Base-by-base conservation (phyloP, 805 yeast species). In the Kodamaea sagamina region DNA sequence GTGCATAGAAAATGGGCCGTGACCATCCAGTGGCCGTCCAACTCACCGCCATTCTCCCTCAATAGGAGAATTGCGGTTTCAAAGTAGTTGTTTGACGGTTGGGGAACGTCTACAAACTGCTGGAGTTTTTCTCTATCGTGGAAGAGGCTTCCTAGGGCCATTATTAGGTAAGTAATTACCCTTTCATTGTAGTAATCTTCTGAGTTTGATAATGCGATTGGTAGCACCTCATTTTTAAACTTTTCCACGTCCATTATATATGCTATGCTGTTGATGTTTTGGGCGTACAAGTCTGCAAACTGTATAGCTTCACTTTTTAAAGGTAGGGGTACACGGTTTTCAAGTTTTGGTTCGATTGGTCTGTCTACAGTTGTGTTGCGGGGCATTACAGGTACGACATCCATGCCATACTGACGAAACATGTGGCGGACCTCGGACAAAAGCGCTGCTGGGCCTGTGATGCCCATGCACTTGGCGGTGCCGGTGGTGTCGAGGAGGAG, bases 21-120 rank as follows among this genome's bases (percentile, higher is more conserved):
- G 13, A 43, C 37, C 24, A 35, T 27, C 47, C 47, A 39, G 34
- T 26, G 31, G 9, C 45, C 37, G 13, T 19, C 36, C 34, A 42
- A 36, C 24, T 35, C 32, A 8, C 40, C 25, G 9, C 41, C 41
- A 11, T 15, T 15, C 21, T 42, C 41, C 6, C 45, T 29, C 5
- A 42, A 31, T 2, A 32, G 15, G 11, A 42, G 16, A 3, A 36
- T 15, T 5, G 45, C 36, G 7, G 45, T 36, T 29, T 42, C 37
- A 25, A 42, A 42, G 22, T 29, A 42, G 9, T 18, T 13, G 4
- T 11, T 6, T 8, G 41, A 31, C 13, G 21, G 22, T 12, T 22
- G 7, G 10, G 42, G 32, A 12, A 21, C 15, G 13, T 32, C 38
- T 7, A 35, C 29, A n/a, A 28, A 27, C 32, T 6, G 32, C 32